Base-by-base conservation (phyloP, 23 red algal species). In the Agarophyton chilense region DNA sequence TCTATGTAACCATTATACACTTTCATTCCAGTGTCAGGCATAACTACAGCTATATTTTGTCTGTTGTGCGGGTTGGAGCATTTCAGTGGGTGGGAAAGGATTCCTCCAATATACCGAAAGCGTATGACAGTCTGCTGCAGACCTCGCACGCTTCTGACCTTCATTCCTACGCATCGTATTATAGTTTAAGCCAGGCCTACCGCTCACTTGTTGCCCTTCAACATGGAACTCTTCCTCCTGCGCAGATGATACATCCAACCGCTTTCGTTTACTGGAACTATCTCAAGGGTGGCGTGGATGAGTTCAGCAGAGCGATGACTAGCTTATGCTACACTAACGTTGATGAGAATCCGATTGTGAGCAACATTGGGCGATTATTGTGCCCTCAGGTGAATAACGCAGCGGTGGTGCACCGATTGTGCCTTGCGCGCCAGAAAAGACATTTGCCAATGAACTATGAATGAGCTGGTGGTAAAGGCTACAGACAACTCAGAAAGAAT, bases 361-460 rank as follows among this genome's bases (percentile, higher is more conserved):
- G 76, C 52, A 34, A 58, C 2, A 60, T 80, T 41, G 76, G 52
- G 4, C 76, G 47, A 1, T 13, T 80, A 0, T 25, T 80, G 40
- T 80, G 25, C 18, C 29, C 76, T 1, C 76, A 80, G 24, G 52
- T 80, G 0, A 80, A 80, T 16, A 80, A 80, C 24, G 49, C 76
- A 2, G 76, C 76, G 1, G 34, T 60, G 8, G 76, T 80, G 16
- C 52, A 80, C 19, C 76, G 76, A 13, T 25, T 80, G 1, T 56
- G 50, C 0, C 11, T 63, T 17, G 45, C 60, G 14, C 29, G 40
- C 8, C 33, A 63, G 10, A 74, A 56, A 31, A 44, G 46, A 12
- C 1, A 72, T 56, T 44, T 71, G 8, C 49, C 43, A 11, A 45
- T 56, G 11, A 41, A 4, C 25, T 53, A 16, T 53, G 65, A 53